Base-by-base conservation (phyloP, 1,284 basidiomycete genomes). In the Tilletia indica region DNA sequence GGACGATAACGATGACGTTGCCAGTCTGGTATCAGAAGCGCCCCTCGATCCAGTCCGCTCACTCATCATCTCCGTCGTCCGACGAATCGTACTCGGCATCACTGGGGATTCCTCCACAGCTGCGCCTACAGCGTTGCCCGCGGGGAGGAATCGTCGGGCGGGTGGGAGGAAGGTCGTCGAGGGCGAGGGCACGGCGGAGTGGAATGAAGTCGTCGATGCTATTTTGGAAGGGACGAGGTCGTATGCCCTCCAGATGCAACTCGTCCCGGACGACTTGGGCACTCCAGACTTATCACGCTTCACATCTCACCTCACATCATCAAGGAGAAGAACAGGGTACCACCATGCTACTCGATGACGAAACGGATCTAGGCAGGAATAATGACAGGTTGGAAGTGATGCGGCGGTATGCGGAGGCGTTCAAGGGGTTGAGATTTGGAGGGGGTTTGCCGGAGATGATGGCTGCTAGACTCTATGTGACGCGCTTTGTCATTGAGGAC, bases 201-300 rank as follows among this genome's bases (percentile, higher is more conserved):
- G 74, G 67, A 70, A 76, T 9, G 69, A 74, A 12, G 54, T 78
- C 3, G 72, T 80, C 1, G 78, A 81, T 25, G 71, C 72, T 4
- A 73, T 81, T 68, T 74, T 81, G 67, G 78, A 81, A 31, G 73
- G 76, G 5, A 71, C 77, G n/a, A 70, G 63, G n/a, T 77, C 78
- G 14, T 81, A 81, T 51, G 75, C 77, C 4, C 71, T 81, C 0
- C 72, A 79, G n/a, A 76, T 68, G 16, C 61, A 64, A 16, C 8
- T 38, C 16, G 61, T 9, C 36, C 61, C 61, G 6, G 61, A 64
- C 36, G 61, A 64, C 12, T 38, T 64, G 34, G 38, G 31, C 9
- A 21, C 12, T 11, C 61, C 61, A 1, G 61, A 64, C 38, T 68
- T 75, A 56, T 64, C 75, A 1, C 54, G 51, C 1, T 56, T 68